phyloP scores from a whole-genome alignment of 2,329 filamentous ascomycete genomes.

The Colletotrichum musae region DNA sequence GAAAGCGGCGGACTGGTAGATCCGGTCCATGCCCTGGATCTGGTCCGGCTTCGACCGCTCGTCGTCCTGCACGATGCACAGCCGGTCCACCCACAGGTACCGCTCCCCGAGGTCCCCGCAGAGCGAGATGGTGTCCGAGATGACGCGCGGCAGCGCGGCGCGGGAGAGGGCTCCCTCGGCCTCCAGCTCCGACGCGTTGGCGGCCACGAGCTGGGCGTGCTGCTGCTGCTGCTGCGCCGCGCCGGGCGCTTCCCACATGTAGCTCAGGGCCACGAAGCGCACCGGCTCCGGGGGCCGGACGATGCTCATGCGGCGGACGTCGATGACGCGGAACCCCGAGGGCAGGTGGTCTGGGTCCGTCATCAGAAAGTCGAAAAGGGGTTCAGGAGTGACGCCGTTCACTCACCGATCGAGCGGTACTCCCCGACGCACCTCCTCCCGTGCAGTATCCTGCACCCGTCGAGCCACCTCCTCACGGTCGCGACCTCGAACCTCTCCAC shows the following conservation, averaged over 20 bases:
- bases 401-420: slow-evolving; percentile 21
- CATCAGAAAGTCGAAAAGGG: neutral
- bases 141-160: slow-evolving; percentile 54
- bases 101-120: slow-evolving; percentile 57
- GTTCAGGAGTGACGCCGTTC: too few relatives aligned
- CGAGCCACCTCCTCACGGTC: slow-evolving; percentile 16
- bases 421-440: slow-evolving; percentile 1
- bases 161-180: neutral
- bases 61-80: slow-evolving; percentile 62
- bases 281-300: slow-evolving; percentile 53
- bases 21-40: slow-evolving; percentile 58
- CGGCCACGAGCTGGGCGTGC: slow-evolving; percentile 26
- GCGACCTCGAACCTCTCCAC: slow-evolving; percentile 7
- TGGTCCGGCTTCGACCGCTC: slow-evolving; percentile 54
- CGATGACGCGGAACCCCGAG: slow-evolving; percentile 48
- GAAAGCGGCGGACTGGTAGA: slow-evolving; percentile 60
- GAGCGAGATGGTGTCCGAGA: slow-evolving; percentile 60
- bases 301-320: slow-evolving; percentile 54
- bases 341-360: slow-evolving; percentile 1
- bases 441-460: slow-evolving; percentile 11
- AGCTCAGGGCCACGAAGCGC: slow-evolving; percentile 60
- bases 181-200: slow-evolving; percentile 49
- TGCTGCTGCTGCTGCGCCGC: neutral
- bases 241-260: slow-evolving; percentile 52
- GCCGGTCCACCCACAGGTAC: slow-evolving; percentile 61